Conservation (phyloP, 2,329 filamentous ascomycete genomes). For the Eurotiales sp. region DNA sequence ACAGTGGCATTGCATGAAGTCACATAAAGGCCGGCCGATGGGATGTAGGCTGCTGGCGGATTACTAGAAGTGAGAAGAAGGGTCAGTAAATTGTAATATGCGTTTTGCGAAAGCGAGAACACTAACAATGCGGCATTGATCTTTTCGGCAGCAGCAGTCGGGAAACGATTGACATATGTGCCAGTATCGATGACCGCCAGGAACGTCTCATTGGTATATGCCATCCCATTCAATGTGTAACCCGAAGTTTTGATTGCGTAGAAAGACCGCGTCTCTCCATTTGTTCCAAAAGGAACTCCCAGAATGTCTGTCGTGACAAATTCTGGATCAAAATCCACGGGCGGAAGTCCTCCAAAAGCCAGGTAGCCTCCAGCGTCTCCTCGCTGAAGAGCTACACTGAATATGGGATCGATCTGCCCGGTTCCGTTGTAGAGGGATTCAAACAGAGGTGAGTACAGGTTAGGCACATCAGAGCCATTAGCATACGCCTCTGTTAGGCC, state of each 20-base stretch:
- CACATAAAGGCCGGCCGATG: neutral
- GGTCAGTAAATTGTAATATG: no score
- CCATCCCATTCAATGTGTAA: neutral
- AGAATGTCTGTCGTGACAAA: conserved; percentile 2
- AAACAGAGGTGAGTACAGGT: neutral
- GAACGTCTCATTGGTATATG: neutral
- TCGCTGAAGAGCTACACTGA: conserved; percentile 2
- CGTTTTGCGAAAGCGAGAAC: neutral
- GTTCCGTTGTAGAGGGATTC: conserved; percentile 1
- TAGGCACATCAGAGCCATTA: neutral
- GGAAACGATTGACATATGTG: conserved; percentile 3
- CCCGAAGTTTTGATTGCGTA: neutral
- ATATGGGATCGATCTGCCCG: neutral
- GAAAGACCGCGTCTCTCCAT: neutral
- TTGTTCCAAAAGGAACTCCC: neutral
- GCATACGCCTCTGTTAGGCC: neutral
- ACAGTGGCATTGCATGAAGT: conserved; percentile 1
- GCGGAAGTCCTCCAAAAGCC: neutral
- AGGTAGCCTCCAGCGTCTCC: neutral
- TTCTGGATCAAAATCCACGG: neutral
- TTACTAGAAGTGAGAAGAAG: neutral
- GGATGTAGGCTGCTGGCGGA: neutral
- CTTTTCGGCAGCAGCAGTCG: conserved; percentile 1
- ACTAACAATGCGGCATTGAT: conserved; percentile 7
- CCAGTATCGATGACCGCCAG: neutral